A percentile compares a stretch with the other conserved stretches of the same genome.
Evolutionary conservation across 2,329 filamentous ascomycete species (phyloP).

Genomic region (Talaromyces sp.): DNA sequence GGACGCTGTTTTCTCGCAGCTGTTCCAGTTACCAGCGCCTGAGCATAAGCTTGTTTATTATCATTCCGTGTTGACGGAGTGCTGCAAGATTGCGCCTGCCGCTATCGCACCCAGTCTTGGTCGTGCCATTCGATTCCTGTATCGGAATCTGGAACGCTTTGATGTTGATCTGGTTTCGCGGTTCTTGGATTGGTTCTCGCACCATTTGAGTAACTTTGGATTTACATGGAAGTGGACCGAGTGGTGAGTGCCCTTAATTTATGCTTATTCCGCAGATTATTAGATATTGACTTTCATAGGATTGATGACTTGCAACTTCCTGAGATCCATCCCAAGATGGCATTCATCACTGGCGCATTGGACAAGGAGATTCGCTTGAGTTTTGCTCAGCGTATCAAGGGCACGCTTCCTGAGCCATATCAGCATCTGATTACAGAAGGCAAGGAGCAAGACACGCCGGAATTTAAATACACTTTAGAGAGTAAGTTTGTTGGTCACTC

Average conservation of each 20-base stretch:
- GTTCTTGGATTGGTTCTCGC: constrained; percentile 96
- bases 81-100: constrained; percentile 91
- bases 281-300: constrained; percentile 37
- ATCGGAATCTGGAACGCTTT: constrained; percentile 74
- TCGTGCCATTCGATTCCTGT: constrained; percentile 86
- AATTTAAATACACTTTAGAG: constrained; percentile 82
- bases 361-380: constrained; percentile 97
- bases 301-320: constrained; percentile 76
- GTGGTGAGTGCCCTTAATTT: constrained; percentile 58
- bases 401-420: constrained; percentile 82
- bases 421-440: constrained; percentile 74
- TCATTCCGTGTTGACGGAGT: constrained; percentile 88
- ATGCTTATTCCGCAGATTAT: background rate
- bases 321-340: constrained; percentile 79
- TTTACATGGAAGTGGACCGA: constrained; percentile 99
- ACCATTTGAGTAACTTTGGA: constrained; percentile 97
- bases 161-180: constrained; percentile 83
- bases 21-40: constrained; percentile 79
- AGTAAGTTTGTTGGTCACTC: constrained; percentile 49
- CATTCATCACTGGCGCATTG: constrained; percentile 83
- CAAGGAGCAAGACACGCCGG: constrained; percentile 92
- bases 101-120: constrained; percentile 95
- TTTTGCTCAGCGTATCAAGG: constrained; percentile 93
- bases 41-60: constrained; percentile 97
- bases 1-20: constrained; percentile 95